These are phyloP conservation scores for Castanopsis chinensis DNA, from an alignment of 306 rosid species.

Conservation along the genomic window DNA sequence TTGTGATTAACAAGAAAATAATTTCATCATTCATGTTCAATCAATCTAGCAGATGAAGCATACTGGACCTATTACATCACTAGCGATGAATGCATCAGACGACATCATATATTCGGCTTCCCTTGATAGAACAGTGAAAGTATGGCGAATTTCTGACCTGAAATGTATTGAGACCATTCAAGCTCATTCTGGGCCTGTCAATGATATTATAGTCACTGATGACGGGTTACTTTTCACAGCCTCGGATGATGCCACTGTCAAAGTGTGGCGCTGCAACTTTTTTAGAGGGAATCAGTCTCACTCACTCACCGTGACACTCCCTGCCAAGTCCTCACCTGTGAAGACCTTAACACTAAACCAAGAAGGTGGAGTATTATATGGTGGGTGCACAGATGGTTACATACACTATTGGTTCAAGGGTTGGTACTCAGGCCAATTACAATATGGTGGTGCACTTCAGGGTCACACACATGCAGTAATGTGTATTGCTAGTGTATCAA, in stretches of 20 bases:
- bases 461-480: conserved; percentile 91
- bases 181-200: conserved; percentile 68
- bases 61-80: conserved; percentile 71
- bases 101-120: conserved; percentile 87
- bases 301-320: conserved; percentile 71
- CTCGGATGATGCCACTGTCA: conserved; percentile 77
- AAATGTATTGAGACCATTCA: conserved; percentile 88
- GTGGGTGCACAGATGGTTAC: conserved; percentile 91
- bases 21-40: neutral
- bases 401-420: conserved; percentile 86
- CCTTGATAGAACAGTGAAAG: conserved; percentile 74
- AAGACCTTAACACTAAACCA: conserved; percentile 54
- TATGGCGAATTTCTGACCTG: conserved; percentile 80
- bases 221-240: conserved; percentile 86
- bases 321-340: conserved; percentile 74
- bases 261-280: conserved; percentile 81
- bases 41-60: conserved; percentile 61
- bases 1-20: neutral
- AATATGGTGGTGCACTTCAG: conserved; percentile 85
- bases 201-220: conserved; percentile 51
- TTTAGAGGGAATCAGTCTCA: conserved; percentile 66
- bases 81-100: conserved; percentile 66
- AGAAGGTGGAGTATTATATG: conserved; percentile 58
- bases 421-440: conserved; percentile 76
- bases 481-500: conserved; percentile 61